Conservation (phyloP, 768 basidiomycete genomes). For the Tephrocybe sp. region DNA sequence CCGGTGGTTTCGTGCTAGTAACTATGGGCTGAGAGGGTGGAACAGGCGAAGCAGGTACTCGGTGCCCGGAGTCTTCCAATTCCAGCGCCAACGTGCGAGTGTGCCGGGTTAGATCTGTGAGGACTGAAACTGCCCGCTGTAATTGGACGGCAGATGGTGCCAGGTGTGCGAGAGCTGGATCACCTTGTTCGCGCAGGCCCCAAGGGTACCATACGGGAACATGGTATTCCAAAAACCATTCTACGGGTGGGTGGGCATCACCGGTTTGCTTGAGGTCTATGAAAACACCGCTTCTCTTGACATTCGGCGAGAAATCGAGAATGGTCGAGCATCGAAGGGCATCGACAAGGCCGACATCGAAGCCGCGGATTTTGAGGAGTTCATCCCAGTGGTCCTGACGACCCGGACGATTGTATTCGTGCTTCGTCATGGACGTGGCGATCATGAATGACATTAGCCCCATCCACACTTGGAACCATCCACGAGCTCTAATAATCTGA, state of each 20-base stretch:
- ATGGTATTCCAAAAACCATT: not conserved
- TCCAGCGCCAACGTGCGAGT: too few relatives aligned
- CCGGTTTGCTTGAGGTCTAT: not conserved
- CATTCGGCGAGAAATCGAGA: not conserved
- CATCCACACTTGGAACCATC: conserved; percentile 12
- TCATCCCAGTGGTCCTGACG: too few relatives aligned
- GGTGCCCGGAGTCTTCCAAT: too few relatives aligned
- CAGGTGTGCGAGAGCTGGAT: not conserved
- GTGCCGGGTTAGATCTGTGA: too few relatives aligned
- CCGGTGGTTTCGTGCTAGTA: not conserved
- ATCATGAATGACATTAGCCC: conserved; percentile 10
- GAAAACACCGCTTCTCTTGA: not conserved
- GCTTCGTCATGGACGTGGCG: not conserved
- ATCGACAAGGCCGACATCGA: not conserved
- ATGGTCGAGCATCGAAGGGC: not conserved
- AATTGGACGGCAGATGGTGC: not conserved
- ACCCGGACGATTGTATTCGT: not conserved
- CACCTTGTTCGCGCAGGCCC: not conserved
- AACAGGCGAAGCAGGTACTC: too few relatives aligned
- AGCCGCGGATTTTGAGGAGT: not conserved
- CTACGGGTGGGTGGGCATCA: not conserved
- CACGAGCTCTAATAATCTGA: not conserved
- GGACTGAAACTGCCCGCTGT: not conserved
- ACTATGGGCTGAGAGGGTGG: too few relatives aligned
- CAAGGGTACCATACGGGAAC: conserved; percentile 15